Percentiles rank a stretch among this genome's conserved stretches.
These are phyloP conservation scores for Brettanomyces naardenensis DNA, from an alignment of 805 yeast genomes.

Conservation along the genomic window DNA sequence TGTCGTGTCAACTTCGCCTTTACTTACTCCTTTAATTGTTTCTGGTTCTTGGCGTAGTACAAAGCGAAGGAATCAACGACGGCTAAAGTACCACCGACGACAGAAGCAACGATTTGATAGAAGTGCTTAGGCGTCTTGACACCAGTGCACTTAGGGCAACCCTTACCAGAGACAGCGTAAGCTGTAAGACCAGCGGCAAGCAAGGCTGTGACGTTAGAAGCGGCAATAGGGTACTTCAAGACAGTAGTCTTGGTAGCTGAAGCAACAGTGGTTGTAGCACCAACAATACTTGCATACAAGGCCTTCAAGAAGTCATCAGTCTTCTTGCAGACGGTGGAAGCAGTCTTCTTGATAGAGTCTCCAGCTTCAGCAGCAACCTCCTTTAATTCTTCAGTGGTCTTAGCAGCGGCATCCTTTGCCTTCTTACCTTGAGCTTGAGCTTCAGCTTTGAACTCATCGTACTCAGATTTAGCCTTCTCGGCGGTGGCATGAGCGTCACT, in stretches of 20 bases:
- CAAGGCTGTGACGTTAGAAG: constrained; percentile 14
- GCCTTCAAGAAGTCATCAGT: constrained; percentile 12
- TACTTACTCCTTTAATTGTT: background rate
- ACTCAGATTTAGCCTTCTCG: constrained; percentile 5
- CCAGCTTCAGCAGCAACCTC: constrained; percentile 9
- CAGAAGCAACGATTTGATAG: background rate
- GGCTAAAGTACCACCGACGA: constrained; percentile 3
- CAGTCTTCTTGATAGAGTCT: constrained; percentile 8
- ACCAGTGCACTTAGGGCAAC: constrained; percentile 1
- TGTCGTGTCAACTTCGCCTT: too few relatives aligned
- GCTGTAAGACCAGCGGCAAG: constrained; percentile 4
- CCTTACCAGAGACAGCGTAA: background rate
- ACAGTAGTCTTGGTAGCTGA: constrained; percentile 9
- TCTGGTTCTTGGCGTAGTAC: constrained; percentile 1
- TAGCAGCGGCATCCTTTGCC: constrained; percentile 1
- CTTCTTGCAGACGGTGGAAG: constrained; percentile 10
- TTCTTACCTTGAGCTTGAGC: background rate
- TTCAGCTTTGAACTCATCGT: background rate
- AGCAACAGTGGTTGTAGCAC: constrained; percentile 8
- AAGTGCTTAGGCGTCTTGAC: background rate
- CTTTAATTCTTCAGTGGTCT: constrained; percentile 8
- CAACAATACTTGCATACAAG: constrained; percentile 9
- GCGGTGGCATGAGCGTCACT: background rate
- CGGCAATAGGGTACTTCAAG: constrained; percentile 14
- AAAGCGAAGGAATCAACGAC: constrained; percentile 3